Base-by-base conservation (phyloP, 495 filamentous ascomycete species). In the Talaromyces wortmannii region DNA sequence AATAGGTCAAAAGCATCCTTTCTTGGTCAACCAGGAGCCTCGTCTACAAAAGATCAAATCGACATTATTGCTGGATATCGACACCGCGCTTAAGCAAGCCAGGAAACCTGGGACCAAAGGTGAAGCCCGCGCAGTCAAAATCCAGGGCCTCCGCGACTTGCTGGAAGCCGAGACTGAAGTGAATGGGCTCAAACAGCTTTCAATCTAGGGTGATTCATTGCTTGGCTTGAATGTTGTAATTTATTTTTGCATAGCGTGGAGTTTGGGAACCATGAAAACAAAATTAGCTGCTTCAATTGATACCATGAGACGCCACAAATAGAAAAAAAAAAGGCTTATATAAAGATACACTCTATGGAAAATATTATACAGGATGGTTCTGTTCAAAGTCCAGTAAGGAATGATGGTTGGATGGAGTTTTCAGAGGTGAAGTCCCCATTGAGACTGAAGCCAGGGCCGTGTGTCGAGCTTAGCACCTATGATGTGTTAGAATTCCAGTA, bases 381-480 rank as follows among this genome's bases (percentile, higher is more conserved):
- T 74, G 77, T 75, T 74, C 67, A 67, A 32, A 23, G 23, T 60
- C 69, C 69, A 30, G 60, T 65, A 61, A 78, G 61, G 52, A 60
- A 63, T 50, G 68, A 58, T 71, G 78, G 16, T 75, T 76, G 56
- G 69, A 73, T 69, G 57, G 83, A 85, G 52, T 81, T 72, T 8
- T 81, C 73, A 50, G 83, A 66, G 53, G 67, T 81, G 71, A 94
- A 89, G 31, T 80, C 78, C 47, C 92, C 94, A 58, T 83, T 94
- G 63, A 98, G 70, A 63, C 82, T 86, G 77, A 98, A 88, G 4
- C 91, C 94, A 5, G 92, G 89, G 23, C 85, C 86, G 64, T 89
- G 71, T 31, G 91, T 95, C 0, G 91, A 90, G 73, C 89, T 91
- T 61, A 98, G 74, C n/a, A 96, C 82, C 82, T 85, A 58, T 3